Conservation (phyloP, 768 basidiomycete genomes). For the Termitomyces sp. region DNA sequence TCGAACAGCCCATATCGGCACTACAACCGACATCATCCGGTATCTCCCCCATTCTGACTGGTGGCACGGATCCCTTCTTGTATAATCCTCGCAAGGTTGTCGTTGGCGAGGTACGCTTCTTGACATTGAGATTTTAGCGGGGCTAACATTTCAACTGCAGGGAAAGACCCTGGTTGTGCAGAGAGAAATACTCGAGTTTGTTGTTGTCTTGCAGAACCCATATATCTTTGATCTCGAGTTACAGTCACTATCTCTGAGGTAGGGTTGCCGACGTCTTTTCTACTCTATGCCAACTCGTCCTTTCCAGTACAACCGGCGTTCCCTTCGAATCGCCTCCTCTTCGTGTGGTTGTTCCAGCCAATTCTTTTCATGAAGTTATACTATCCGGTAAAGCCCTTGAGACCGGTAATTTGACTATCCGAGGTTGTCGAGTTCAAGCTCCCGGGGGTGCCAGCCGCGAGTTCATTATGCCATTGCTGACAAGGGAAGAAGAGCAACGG, state of each 20-base stretch:
- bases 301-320: conserved; percentile 72
- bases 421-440: conserved; percentile 76
- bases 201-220: conserved; percentile 84
- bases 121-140: background rate
- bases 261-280: background rate
- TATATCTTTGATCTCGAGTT: conserved; percentile 91
- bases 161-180: conserved; percentile 67
- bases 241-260: conserved; percentile 80
- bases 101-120: conserved; percentile 46
- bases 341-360: conserved; percentile 65
- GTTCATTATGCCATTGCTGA: conserved; percentile 70
- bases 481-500: conserved; percentile 63
- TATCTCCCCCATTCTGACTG: conserved; percentile 45
- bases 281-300: background rate
- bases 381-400: conserved; percentile 61
- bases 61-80: conserved; percentile 75
- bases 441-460: conserved; percentile 66
- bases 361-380: conserved; percentile 65
- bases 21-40: conserved; percentile 36
- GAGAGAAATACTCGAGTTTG: conserved; percentile 77
- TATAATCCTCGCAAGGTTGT: conserved; percentile 80
- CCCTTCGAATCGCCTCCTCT: conserved; percentile 62
- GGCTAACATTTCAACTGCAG: conserved; percentile 23
- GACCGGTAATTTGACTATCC: conserved; percentile 63
- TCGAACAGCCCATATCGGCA: conserved; percentile 63